Conservation (phyloP, 1,284 basidiomycete genomes). For the Puccinia triticina region DNA sequence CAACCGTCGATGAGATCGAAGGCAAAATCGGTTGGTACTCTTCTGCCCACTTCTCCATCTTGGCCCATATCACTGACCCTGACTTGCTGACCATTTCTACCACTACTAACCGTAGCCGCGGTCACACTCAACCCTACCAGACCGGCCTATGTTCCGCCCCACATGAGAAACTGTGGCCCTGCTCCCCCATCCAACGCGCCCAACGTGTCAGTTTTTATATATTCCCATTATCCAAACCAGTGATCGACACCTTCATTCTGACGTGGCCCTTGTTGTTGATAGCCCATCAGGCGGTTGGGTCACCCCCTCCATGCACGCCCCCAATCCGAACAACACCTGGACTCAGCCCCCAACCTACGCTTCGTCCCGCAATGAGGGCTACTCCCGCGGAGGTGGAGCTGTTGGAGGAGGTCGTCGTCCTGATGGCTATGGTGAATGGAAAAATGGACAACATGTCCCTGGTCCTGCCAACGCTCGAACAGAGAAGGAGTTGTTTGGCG, state of each 20-base stretch:
- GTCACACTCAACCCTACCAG: constrained; percentile 69
- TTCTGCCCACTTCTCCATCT: background rate
- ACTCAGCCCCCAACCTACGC: constrained; percentile 42
- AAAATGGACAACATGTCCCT: constrained; percentile 80
- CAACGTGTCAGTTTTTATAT: constrained; percentile 52
- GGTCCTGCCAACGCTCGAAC: constrained; percentile 80
- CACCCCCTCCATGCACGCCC: constrained; percentile 51
- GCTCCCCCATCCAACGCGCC: constrained; percentile 41
- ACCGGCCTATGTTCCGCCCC: constrained; percentile 56
- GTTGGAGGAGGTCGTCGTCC: constrained; percentile 56
- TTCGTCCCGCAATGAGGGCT: constrained; percentile 38
- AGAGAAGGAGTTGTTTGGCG: constrained; percentile 95
- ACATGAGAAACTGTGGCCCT: constrained; percentile 54
- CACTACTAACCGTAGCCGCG: constrained; percentile 63
- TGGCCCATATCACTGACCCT: background rate
- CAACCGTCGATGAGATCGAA: constrained; percentile 39
- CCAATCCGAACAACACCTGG: constrained; percentile 51
- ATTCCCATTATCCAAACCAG: constrained; percentile 11
- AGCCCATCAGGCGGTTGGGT: constrained; percentile 48
- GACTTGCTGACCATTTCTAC: constrained; percentile 53
- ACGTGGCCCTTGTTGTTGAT: background rate
- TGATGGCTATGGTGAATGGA: constrained; percentile 74
- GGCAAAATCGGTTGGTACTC: constrained; percentile 50
- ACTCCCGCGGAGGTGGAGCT: constrained; percentile 37
- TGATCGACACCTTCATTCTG: constrained; percentile 20